Base-by-base conservation (phyloP, 805 yeast species). In the Nakazawaea holstii region DNA sequence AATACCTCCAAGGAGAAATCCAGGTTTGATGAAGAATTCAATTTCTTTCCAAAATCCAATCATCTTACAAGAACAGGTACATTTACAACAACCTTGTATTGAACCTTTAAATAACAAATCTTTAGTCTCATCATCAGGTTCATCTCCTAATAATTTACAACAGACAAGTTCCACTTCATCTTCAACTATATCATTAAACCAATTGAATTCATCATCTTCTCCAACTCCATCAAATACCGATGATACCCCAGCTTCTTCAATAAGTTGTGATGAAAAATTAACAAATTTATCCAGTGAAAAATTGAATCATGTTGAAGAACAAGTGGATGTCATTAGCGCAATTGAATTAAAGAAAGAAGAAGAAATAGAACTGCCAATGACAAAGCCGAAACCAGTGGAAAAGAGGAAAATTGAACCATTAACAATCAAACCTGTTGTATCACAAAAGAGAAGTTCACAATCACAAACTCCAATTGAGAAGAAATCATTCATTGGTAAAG, bases 101-200 rank as follows among this genome's bases (percentile, higher is more conserved):
- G 55, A 26, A 41, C 55, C 11, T 48, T 55, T 2, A 52, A 53
- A 6, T 49, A 54, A 50, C 13, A 55, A n/a, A n/a, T n/a, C n/a
- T n/a, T n/a, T n/a, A n/a, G n/a, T n/a, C n/a, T n/a, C n/a, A n/a
- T n/a, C 61, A 8, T 52, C 56, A 2, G 51, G 50, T 15, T 45
- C 53, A 6, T 37, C 41, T 20, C n/a, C 43, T 3, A 20, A 20
- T 20, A 20, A 20, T 20, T 11, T 43, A 7, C 43, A 44, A 28
- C 46, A 48, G 14, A 13, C 29, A 3, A 47, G 50, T 8, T 41
- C 50, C 6, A 39, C 48, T 6, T 39, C 52, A 14, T 53, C 56
- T 15, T 51, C 56, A 28, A 45, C 50, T 9, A 36, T 41, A 10
- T 43, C 50, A 6, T 37, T 46, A 32, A 45, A 28, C 39, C 45